These are phyloP conservation scores for Eremomyces bilateralis DNA, from an alignment of 495 filamentous ascomycete species.

Conservation along the genomic window DNA sequence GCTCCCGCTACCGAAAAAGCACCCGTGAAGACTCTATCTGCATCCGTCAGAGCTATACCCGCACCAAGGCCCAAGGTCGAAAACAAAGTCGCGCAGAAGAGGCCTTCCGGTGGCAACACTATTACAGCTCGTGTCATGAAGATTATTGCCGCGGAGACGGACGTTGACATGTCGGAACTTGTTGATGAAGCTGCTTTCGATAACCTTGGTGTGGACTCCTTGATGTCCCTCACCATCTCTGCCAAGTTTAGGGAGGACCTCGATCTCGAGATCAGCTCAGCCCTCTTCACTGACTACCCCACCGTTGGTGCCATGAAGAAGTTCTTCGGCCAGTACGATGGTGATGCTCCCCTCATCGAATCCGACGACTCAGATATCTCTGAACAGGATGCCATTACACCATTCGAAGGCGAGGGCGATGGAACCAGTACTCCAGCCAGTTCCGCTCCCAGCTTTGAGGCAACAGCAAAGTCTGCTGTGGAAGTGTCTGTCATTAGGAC, in stretches of 20 bases:
- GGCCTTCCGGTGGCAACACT: constrained; percentile 11
- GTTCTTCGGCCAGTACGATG: constrained; percentile 22
- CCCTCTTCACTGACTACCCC: constrained; percentile 22
- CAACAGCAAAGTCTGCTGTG: too few relatives aligned
- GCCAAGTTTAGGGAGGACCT: constrained; percentile 25
- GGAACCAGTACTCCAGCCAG: constrained; percentile 18
- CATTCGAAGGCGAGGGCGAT: constrained; percentile 14
- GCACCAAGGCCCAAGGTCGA: constrained; percentile 9
- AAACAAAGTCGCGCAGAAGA: constrained; percentile 10
- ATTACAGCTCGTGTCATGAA: constrained; percentile 21
- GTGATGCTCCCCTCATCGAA: constrained; percentile 14
- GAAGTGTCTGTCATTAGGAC: constrained; percentile 7
- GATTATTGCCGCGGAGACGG: constrained; percentile 23
- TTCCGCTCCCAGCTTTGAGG: constrained; percentile 20
- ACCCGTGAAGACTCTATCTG: constrained; percentile 6
- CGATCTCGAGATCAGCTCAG: constrained; percentile 22
- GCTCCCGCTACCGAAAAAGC: constrained; percentile 5
- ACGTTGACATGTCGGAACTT: constrained; percentile 21
- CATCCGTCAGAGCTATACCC: constrained; percentile 4
- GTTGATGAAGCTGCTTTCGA: constrained; percentile 24
- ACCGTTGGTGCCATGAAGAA: constrained; percentile 25
- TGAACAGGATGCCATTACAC: constrained; percentile 15
- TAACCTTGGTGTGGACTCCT: constrained; percentile 23
- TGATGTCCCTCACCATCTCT: constrained; percentile 22
- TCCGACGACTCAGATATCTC: constrained; percentile 18